Evolutionary conservation across 148 eudicot species (phyloP), one percentile per base, ranked within the genome.

Genomic region (Dysphania ambrosioides): DNA sequence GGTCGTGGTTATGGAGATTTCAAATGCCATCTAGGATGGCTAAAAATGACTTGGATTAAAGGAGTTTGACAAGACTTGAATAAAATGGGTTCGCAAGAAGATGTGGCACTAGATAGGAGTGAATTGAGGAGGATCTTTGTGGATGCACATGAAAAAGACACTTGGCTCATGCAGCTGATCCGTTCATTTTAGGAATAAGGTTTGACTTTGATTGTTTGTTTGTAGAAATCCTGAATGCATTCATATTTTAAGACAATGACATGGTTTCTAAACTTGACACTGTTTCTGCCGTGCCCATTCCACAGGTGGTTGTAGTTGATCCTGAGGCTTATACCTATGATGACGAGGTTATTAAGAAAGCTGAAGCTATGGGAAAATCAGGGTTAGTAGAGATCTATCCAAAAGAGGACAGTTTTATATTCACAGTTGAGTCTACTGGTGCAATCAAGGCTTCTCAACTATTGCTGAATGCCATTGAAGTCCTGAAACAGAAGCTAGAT

Each of bases 371-470:
- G 96, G 97, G 90, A 18, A 88, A 88, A 71, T 87, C 97, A 19
- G 98, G 97, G 71, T 87, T 94, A 2, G 81, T 90, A 9, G 98
- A 91, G 63, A 90, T 94, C 51, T 80, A 86, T 70, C 88, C 91
- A 11, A 94, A 84, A 78, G 98, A 94, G 72, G 98, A 91, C 80
- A 87, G 97, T 36, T 94, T 94, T 41, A 91, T 94, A 27, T 94
- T 94, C 82, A 88, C 97, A 4, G 97, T 94, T 42, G 98, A 95
- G 79, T 84, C 98, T 29, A 95, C 98, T 30, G 97, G 98, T 59
- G 96, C 92, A 26, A 18, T 95, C 74, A 92, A 92, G 82, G 96
- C 97, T 70, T 83, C 93, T 64, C 97, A 92, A 75, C 59, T 95
- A 78, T 85, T 95, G 72, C 82, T 92, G 30, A 95, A 92, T 81